A percentile compares a stretch with the other conserved stretches of the same genome.
These are phyloP conservation scores for Penstemon barbatus DNA, from an alignment of 257 asterid species.

Conservation along the genomic window DNA sequence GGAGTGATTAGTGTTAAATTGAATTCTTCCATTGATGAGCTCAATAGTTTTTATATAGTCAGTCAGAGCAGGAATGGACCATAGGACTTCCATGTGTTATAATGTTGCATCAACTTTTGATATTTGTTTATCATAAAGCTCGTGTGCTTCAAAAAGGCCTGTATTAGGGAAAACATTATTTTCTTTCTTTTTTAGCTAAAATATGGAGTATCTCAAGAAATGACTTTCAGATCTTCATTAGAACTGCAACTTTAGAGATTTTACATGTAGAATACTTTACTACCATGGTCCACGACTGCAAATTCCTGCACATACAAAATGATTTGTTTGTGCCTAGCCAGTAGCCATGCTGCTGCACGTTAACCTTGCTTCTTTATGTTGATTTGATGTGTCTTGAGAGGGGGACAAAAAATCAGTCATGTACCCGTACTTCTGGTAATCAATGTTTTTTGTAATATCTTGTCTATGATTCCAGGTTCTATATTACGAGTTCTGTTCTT, in stretches of 20 bases:
- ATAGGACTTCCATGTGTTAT: no score
- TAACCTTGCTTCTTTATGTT: neutral
- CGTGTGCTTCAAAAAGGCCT: neutral
- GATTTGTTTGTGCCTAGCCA: conserved; percentile 2
- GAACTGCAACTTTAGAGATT: neutral
- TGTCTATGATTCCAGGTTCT: conserved; percentile 63
- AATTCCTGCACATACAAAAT: neutral
- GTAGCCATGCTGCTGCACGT: neutral
- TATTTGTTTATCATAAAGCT: neutral
- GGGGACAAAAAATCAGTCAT: neutral
- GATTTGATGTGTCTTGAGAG: neutral
- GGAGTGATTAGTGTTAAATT: neutral
- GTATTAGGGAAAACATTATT: neutral
- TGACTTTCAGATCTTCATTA: no score
- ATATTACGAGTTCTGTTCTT: conserved; percentile 89
- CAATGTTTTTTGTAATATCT: conserved; percentile 18
- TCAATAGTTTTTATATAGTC: neutral
- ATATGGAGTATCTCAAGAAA: neutral
- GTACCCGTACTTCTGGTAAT: neutral
- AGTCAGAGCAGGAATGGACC: neutral
- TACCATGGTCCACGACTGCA: neutral
- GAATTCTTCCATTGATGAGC: neutral
- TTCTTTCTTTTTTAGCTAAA: neutral
- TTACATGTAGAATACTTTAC: neutral
- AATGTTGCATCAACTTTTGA: no score